Evolutionary conservation across 2,329 filamentous ascomycete genomes (phyloP).

Genomic region (Coniochaeta ligniaria): DNA sequence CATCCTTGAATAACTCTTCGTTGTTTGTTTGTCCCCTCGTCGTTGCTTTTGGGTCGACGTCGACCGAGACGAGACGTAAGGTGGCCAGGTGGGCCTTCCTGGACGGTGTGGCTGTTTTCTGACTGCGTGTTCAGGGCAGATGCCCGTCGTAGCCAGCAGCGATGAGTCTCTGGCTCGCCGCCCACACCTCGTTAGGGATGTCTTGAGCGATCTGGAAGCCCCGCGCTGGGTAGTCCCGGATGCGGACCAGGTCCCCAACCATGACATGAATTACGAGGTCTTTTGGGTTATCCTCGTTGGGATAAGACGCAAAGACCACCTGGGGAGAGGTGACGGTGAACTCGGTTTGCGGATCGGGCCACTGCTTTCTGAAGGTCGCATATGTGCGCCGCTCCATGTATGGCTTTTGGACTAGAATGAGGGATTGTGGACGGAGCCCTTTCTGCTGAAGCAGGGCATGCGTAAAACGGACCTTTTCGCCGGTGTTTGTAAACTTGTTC

Average conservation of each 20-base stretch:
- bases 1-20: background rate
- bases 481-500: constrained; percentile 34
- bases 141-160: constrained; percentile 18
- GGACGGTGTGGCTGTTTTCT: no score
- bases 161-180: constrained; percentile 31
- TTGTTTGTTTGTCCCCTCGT: no score
- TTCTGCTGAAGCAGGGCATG: constrained; percentile 23
- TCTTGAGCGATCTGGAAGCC: constrained; percentile 36
- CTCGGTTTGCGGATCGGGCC: constrained; percentile 22
- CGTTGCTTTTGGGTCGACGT: no score
- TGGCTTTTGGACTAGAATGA: constrained; percentile 39
- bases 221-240: constrained; percentile 32
- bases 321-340: constrained; percentile 34
- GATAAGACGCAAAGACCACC: constrained; percentile 30
- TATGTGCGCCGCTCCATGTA: constrained; percentile 41
- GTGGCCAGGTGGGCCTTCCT: no score
- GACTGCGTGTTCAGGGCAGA: background rate
- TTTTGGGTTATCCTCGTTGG: constrained; percentile 30
- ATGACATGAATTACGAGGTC: constrained; percentile 36
- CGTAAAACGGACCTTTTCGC: constrained; percentile 40
- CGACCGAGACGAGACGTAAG: no score
- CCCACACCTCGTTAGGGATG: constrained; percentile 33
- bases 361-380: constrained; percentile 38
- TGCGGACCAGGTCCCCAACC: constrained; percentile 35
- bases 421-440: constrained; percentile 18